Evolutionary conservation across 2,329 filamentous ascomycete species (phyloP).

Genomic region (Conoideocrella luteorostrata): DNA sequence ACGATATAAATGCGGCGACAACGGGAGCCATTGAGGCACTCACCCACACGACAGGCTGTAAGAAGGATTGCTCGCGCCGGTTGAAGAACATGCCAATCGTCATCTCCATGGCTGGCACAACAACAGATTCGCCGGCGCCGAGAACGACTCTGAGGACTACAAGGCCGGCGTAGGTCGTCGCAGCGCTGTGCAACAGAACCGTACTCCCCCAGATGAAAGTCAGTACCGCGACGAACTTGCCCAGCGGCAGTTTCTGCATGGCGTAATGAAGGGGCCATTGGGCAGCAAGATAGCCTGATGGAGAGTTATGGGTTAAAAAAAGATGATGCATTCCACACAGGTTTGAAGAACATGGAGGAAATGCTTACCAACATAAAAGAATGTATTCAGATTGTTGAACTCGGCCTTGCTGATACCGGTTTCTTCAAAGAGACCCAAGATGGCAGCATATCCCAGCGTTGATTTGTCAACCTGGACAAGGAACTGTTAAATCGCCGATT

Average conservation of each 20-base stretch:
- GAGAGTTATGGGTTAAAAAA: neutral
- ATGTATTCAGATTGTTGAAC: constrained; percentile 34
- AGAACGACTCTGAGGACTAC: constrained; percentile 29
- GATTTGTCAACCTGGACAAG: constrained; percentile 24
- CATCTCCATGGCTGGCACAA: constrained; percentile 34
- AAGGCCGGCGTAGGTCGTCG: constrained; percentile 27
- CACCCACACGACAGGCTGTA: constrained; percentile 24
- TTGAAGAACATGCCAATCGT: constrained; percentile 35
- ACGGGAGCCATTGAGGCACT: constrained; percentile 28
- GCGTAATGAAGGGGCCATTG: constrained; percentile 33
- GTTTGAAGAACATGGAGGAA: neutral
- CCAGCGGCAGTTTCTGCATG: constrained; percentile 31
- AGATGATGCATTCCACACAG: no score
- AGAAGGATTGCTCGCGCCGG: constrained; percentile 24
- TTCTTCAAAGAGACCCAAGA: constrained; percentile 35
- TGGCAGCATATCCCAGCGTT: constrained; percentile 32
- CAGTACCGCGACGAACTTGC: constrained; percentile 26
- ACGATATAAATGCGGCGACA: constrained; percentile 31
- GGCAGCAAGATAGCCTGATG: constrained; percentile 27
- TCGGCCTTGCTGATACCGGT: constrained; percentile 28
- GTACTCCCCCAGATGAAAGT: constrained; percentile 29
- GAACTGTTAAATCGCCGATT: no score
- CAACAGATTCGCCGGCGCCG: constrained; percentile 27
- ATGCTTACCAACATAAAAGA: constrained; percentile 34
- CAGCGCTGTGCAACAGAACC: constrained; percentile 29